Evolutionary conservation across 2,329 filamentous ascomycete genomes (phyloP).

Genomic region (Scedosporium minutisporum): DNA sequence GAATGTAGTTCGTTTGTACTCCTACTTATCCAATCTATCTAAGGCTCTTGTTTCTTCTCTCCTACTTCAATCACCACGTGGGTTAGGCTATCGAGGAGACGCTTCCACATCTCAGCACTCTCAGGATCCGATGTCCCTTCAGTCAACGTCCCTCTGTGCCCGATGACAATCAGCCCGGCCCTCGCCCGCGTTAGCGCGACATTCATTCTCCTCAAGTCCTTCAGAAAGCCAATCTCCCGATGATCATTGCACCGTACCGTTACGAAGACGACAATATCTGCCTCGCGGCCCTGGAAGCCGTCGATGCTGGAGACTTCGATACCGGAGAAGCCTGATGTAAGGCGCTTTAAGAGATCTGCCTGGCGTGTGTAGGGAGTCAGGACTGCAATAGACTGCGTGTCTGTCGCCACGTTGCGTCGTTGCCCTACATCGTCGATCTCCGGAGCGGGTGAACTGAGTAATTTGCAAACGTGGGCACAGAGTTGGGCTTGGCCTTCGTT

Average conservation of each 20-base stretch:
- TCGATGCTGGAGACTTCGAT: constrained; percentile 31
- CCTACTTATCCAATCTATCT: not conserved
- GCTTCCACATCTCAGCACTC: not conserved
- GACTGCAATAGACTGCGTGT: constrained; percentile 21
- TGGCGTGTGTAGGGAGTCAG: constrained; percentile 31
- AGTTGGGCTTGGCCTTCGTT: constrained; percentile 27
- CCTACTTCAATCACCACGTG: not conserved
- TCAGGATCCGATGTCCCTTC: constrained; percentile 4
- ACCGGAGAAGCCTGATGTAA: constrained; percentile 13
- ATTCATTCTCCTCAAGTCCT: constrained; percentile 29
- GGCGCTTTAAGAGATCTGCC: constrained; percentile 19
- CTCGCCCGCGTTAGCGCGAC: constrained; percentile 28
- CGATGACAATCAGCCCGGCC: constrained; percentile 23
- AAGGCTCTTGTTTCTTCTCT: not conserved
- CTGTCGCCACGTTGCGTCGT: not conserved
- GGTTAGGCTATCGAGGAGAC: not conserved
- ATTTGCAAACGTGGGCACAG: constrained; percentile 22
- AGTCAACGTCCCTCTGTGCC: constrained; percentile 19
- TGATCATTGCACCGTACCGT: constrained; percentile 30
- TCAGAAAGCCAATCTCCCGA: constrained; percentile 28
- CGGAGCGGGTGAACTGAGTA: constrained; percentile 12
- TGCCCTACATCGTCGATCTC: not conserved
- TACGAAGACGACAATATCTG: constrained; percentile 31
- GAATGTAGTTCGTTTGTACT: not conserved
- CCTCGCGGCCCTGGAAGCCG: constrained; percentile 31